A percentile compares a stretch with the other conserved stretches of the same genome.
These are phyloP conservation scores for Aspergillus intermedius DNA, from an alignment of 2,329 filamentous ascomycete species.

Conservation along the genomic window DNA sequence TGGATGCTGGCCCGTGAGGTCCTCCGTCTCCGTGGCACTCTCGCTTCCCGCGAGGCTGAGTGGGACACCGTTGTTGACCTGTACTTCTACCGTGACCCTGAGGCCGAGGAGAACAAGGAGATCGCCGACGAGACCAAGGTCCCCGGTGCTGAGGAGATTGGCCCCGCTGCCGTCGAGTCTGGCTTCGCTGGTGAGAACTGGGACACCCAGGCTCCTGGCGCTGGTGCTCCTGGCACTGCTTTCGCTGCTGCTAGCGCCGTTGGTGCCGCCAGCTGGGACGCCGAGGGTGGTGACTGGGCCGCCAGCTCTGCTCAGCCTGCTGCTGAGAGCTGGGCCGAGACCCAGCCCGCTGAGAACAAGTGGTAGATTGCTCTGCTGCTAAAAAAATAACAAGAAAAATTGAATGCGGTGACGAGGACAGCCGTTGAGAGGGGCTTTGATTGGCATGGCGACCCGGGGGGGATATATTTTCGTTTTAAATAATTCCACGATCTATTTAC, in stretches of 20 bases:
- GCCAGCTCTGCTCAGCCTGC: constrained; percentile 34
- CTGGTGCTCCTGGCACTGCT: constrained; percentile 57
- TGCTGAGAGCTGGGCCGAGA: constrained; percentile 37
- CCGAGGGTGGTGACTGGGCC: constrained; percentile 50
- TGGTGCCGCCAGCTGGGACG: constrained; percentile 58
- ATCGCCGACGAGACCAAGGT: constrained; percentile 74
- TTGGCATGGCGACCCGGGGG: constrained; percentile 20
- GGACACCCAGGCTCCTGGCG: constrained; percentile 64
- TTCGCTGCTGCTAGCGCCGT: constrained; percentile 65
- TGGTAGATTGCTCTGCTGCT: constrained; percentile 27
- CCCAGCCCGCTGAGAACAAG: constrained; percentile 31
- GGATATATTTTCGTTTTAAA: constrained; percentile 15
- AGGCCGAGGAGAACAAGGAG: constrained; percentile 99
- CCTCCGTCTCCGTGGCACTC: constrained; percentile 94
- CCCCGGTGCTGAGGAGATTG: constrained; percentile 77
- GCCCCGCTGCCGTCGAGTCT: constrained; percentile 67
- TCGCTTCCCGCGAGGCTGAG: constrained; percentile 89
- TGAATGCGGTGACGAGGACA: constrained; percentile 18
- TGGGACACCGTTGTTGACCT: constrained; percentile 99
- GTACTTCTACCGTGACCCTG: constrained; percentile 99
- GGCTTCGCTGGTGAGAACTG: constrained; percentile 75
- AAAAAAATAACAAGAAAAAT: constrained; percentile 5
- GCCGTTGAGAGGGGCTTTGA: constrained; percentile 23
- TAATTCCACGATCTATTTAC: constrained; percentile 12
- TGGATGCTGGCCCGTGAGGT: constrained; percentile 99